phyloP scores from a whole-genome alignment of 1,284 basidiomycete species.

The Rugiboletus extremiorientalis region DNA sequence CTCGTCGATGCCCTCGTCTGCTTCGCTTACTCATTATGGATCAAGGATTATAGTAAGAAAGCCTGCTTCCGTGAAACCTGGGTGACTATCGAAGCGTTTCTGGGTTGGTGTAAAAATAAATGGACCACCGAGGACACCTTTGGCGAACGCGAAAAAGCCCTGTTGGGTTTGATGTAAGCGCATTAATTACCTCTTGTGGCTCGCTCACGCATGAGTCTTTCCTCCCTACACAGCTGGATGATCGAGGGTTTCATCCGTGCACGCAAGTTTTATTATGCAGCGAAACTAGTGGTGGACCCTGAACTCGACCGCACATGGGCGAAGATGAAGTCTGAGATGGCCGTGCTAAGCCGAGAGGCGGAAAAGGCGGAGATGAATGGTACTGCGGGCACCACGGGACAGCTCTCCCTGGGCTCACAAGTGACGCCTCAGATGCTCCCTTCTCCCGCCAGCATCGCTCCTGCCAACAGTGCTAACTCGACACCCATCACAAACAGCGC shows the following conservation, averaged over 20 bases:
- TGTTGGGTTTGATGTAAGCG: constrained; percentile 73
- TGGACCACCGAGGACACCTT: constrained; percentile 61
- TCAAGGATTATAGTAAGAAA: constrained; percentile 55
- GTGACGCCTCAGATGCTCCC: constrained; percentile 68
- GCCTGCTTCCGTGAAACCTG: constrained; percentile 56
- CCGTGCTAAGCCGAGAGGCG: constrained; percentile 47
- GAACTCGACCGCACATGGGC: constrained; percentile 42
- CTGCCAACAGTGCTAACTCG: constrained; percentile 67
- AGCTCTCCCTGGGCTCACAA: constrained; percentile 42
- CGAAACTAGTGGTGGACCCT: constrained; percentile 42
- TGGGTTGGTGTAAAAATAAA: constrained; percentile 65
- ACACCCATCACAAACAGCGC: constrained; percentile 59
- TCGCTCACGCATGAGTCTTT: constrained; percentile 33
- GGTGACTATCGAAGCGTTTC: constrained; percentile 60
- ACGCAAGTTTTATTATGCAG: constrained; percentile 53
- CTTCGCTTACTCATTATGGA: constrained; percentile 74
- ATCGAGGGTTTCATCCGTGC: constrained; percentile 69
- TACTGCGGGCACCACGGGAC: constrained; percentile 35
- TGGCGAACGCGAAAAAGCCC: constrained; percentile 69
- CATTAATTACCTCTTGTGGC: constrained; percentile 20
- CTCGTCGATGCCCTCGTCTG: constrained; percentile 69
- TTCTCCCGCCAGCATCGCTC: constrained; percentile 66
- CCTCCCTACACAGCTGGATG: constrained; percentile 53
- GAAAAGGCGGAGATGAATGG: constrained; percentile 40
- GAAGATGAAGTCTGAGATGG: constrained; percentile 44